Base-by-base conservation (phyloP, 768 basidiomycete genomes). In the Peribolospora kevripleyi region DNA sequence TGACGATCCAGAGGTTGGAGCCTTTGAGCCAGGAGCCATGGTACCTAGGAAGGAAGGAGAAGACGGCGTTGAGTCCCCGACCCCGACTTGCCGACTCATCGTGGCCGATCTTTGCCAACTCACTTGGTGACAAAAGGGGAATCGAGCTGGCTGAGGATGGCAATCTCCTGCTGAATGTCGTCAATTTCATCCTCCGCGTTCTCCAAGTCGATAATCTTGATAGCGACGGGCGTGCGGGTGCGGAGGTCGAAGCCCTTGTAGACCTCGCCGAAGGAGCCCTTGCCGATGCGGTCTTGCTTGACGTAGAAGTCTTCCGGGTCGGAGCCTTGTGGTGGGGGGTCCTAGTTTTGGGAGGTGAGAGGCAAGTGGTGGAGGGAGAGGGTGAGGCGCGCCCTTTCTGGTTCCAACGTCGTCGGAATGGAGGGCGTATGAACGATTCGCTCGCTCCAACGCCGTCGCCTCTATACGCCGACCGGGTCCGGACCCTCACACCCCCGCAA, bases 141-240 rank as follows among this genome's bases (percentile, higher is more conserved):
- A 68, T 97, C 91, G 61, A 98, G 70, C 65, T 95, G 90, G 6
- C 85, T 87, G 10, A 98, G 76, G 59, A 98, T 97, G 68, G 93
- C 86, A 55, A 98, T 97, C 68, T 98, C 93, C 67, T 93, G 86
- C 63, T 97, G 87, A 57, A 98, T 97, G 70, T 97, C 93, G 67
- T 97, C 93, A 65, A 97, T 95, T 72, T 98, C 93, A 65, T 98
- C 93, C 68, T 97, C 93, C 52, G 93, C 93, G 65, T 84, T 87
- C 69, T 98, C 93, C 41, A 98, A 77, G 72, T 97, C 90, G 67
- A 98, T 97, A 62, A 97, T 91, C 79, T 90, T 98, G 73, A 98
- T 97, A 48, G 93, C 93, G 37, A 98, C 93, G 0, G 91, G 88
- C 72, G 82, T 82, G 68, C 88, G 84, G 37, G 90, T 93, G 57